These are phyloP conservation scores for Phaffomyces thermotolerans DNA, from an alignment of 805 yeast genomes.

Conservation along the genomic window DNA sequence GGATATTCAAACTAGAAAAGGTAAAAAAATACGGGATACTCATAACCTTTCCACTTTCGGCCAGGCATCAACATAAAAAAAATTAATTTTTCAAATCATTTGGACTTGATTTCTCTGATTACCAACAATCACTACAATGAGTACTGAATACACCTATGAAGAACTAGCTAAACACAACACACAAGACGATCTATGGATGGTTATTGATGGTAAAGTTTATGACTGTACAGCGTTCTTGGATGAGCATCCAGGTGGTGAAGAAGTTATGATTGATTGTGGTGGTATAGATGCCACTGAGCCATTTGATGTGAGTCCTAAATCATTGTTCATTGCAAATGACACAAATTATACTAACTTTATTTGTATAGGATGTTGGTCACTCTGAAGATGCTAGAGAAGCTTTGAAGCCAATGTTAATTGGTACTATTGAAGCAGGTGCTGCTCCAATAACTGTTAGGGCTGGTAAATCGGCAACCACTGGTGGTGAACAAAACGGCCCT, in stretches of 20 bases:
- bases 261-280: slow-evolving; percentile 72
- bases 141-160: slow-evolving; percentile 50
- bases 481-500: slow-evolving; percentile 22
- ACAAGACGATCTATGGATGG: slow-evolving; percentile 80
- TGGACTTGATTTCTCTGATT: no score
- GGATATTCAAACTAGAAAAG: no score
- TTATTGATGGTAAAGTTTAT: slow-evolving; percentile 77
- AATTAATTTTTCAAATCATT: no score
- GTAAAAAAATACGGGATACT: no score
- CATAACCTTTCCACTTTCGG: no score
- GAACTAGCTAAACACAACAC: slow-evolving; percentile 68
- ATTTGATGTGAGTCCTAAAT: slow-evolving; percentile 44
- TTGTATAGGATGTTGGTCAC: slow-evolving; percentile 78
- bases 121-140: slow-evolving; percentile 24
- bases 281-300: slow-evolving; percentile 82
- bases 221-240: slow-evolving; percentile 58
- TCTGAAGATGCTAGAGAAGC: slow-evolving; percentile 90
- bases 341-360: slow-evolving; percentile 2
- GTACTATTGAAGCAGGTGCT: slow-evolving; percentile 67
- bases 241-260: slow-evolving; percentile 79
- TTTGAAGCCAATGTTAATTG: slow-evolving; percentile 61
- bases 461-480: slow-evolving; percentile 19
- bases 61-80: no score
- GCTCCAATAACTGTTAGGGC: slow-evolving; percentile 22
- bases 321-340: background rate